Conservation (phyloP, 495 filamentous ascomycete species). For the Penicillium malachiteum region DNA sequence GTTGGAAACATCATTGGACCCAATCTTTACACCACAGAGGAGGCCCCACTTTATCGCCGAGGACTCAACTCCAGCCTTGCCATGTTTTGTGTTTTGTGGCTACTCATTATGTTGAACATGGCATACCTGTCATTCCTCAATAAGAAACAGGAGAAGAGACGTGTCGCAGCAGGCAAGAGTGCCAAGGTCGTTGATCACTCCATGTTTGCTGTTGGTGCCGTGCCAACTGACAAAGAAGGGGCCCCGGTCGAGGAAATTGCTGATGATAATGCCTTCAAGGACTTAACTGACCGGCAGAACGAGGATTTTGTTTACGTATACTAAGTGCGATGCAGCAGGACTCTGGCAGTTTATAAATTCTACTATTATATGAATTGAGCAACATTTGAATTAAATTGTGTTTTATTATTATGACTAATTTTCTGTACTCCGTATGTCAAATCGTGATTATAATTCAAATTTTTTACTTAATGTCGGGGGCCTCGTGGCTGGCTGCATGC, state of each 20-base stretch:
- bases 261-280: constrained; percentile 53
- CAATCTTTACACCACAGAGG: constrained; percentile 55
- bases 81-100: constrained; percentile 53
- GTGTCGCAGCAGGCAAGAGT: constrained; percentile 51
- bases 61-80: constrained; percentile 57
- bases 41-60: constrained; percentile 53
- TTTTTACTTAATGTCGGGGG: too few relatives aligned
- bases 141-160: constrained; percentile 46
- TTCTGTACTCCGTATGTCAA: too few relatives aligned
- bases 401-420: too few relatives aligned
- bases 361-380: too few relatives aligned
- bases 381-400: too few relatives aligned
- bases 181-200: constrained; percentile 39
- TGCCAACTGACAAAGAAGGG: constrained; percentile 41
- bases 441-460: too few relatives aligned
- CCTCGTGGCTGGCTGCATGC: too few relatives aligned
- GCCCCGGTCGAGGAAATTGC: constrained; percentile 39
- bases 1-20: constrained; percentile 61
- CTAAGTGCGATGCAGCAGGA: constrained; percentile 16
- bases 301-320: constrained; percentile 63
- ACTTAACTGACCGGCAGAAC: constrained; percentile 54
- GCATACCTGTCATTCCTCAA: constrained; percentile 51
- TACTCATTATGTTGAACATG: constrained; percentile 43
- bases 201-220: constrained; percentile 40
- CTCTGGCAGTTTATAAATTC: too few relatives aligned